Base-by-base conservation (phyloP, 768 basidiomycete genomes). In the Suillus tomentosus region DNA sequence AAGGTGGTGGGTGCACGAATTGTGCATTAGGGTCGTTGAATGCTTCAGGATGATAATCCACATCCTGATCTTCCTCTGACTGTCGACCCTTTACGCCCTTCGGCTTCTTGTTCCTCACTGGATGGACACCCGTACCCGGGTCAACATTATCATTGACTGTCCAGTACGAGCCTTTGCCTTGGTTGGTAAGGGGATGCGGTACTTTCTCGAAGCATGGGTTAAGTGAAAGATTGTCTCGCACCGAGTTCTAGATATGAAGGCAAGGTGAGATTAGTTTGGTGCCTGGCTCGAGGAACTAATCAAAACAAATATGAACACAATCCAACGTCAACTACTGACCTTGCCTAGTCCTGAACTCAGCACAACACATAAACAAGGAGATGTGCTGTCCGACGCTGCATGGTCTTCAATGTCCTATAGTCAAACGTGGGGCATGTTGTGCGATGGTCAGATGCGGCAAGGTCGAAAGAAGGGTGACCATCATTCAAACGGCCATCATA, bases 151-250 rank as follows among this genome's bases (percentile, higher is more conserved):
- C 92, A 70, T 94, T 93, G 66, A 95, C 93, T 0, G 92, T 94
- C 93, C 93, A 95, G 72, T 94, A 95, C 0, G 91, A 94, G 24
- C 93, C 93, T 71, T 95, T 95, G 60, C 93, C 93, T 59, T 93
- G 88, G 71, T 95, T 93, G 7, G 93, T 95, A 68, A 95, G 84
- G 14, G 93, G 93, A 19, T 93, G 90, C 3, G 93, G 89, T 5
- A 94, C 90, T 76, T 95, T 95, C 77, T 93, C 91, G 70, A 95
- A 95, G 72, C 92, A 95, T 60, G 93, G 92, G 69, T 95, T 95
- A 65, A 95, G 82, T 8, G 93, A 94, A 31, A 94, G 84, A 70
- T 95, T 95, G 76, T 95, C 93, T 55, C 93, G 89, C 67, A 95
- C 92, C 47, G 93, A 94, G 73, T 94, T 94, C 93, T 95, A 71